Evolutionary conservation across 2,329 filamentous ascomycete genomes (phyloP).

Genomic region (Emericellopsis atlantica): DNA sequence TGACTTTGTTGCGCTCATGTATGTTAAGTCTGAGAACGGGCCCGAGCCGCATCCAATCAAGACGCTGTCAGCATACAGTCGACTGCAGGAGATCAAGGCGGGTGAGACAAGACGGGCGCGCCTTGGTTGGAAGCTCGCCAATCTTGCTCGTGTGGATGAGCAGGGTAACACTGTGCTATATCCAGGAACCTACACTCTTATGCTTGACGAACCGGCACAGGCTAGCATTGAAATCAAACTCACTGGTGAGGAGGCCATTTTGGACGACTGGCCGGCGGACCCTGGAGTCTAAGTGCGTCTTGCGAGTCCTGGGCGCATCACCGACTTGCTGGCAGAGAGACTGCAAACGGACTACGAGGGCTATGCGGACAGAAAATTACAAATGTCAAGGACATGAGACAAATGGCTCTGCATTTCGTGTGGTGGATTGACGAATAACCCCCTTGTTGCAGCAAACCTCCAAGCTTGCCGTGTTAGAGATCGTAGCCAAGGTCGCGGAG

Average conservation of each 20-base stretch:
- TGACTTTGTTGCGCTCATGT: slow-evolving; percentile 39
- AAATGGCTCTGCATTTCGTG: too few species aligned
- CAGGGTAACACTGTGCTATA: slow-evolving; percentile 37
- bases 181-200: slow-evolving; percentile 35
- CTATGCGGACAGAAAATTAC: too few species aligned
- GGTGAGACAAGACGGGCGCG: slow-evolving; percentile 15
- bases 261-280: slow-evolving; percentile 19
- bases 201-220: slow-evolving; percentile 28
- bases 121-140: slow-evolving; percentile 32
- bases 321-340: too few species aligned
- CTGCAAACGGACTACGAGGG: too few species aligned
- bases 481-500: too few species aligned
- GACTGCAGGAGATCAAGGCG: slow-evolving; percentile 24
- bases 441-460: too few species aligned
- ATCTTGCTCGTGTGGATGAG: slow-evolving; percentile 35
- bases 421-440: too few species aligned
- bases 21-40: slow-evolving; percentile 29
- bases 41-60: slow-evolving; percentile 39
- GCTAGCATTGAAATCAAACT: slow-evolving; percentile 29
- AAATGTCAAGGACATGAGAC: too few species aligned
- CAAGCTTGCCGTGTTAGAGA: too few species aligned
- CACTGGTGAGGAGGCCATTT: slow-evolving; percentile 24
- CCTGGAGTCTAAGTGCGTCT: too few species aligned
- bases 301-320: too few species aligned
- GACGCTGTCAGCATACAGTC: slow-evolving; percentile 34